phyloP scores from a whole-genome alignment of 2,329 filamentous ascomycete species.

The Talaromyces sp. region DNA sequence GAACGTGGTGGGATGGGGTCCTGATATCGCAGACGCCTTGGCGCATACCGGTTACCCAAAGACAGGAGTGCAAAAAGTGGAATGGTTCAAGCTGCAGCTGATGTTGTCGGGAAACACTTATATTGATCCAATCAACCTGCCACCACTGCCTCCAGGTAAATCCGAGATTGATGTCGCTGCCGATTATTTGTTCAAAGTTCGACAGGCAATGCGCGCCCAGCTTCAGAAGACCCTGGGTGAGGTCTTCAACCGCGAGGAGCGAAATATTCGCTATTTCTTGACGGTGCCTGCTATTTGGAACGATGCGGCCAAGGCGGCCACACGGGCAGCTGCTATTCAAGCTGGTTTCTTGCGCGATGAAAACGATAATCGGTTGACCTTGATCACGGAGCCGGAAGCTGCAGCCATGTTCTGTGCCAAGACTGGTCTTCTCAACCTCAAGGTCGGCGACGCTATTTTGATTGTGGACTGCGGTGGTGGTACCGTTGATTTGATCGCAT shows the following conservation, averaged over 20 bases:
- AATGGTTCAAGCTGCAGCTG: constrained; percentile 99
- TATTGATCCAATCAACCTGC: constrained; percentile 97
- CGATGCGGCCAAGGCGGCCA: constrained; percentile 95
- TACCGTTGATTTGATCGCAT: constrained; percentile 97
- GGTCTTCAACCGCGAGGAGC: constrained; percentile 95
- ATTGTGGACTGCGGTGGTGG: constrained; percentile 98
- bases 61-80: constrained; percentile 95
- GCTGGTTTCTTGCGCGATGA: constrained; percentile 94
- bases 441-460: constrained; percentile 95
- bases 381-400: constrained; percentile 94
- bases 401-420: constrained; percentile 97
- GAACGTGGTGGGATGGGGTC: constrained; percentile 98
- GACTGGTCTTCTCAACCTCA: constrained; percentile 89
- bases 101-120: constrained; percentile 99
- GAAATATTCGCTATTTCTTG: constrained; percentile 95
- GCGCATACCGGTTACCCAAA: constrained; percentile 97
- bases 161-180: constrained; percentile 99
- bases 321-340: constrained; percentile 90
- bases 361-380: constrained; percentile 91
- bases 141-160: constrained; percentile 93
- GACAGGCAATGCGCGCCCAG: constrained; percentile 92
- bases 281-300: constrained; percentile 99
- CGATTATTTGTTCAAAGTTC: constrained; percentile 96
- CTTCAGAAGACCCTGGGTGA: constrained; percentile 94
- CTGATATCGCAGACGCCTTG: constrained; percentile 93